A percentile compares a stretch with the other conserved stretches of the same genome.
Evolutionary conservation across 306 rosid species (phyloP).

Genomic region (Prinsepia uniflora): DNA sequence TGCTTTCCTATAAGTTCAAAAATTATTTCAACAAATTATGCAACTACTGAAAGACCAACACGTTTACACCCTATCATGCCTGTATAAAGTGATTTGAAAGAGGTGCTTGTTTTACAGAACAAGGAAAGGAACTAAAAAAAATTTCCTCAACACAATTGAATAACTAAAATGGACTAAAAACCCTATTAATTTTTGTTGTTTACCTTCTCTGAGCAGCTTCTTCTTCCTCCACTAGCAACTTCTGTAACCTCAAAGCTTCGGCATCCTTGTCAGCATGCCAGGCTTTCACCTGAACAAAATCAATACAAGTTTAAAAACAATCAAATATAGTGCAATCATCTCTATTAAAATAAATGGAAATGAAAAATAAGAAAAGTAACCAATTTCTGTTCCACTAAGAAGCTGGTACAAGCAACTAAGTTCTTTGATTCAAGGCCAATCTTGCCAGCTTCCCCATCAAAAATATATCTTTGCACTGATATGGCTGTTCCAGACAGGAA

Average conservation of each 20-base stretch:
- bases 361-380: constrained; percentile 34
- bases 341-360: neutral
- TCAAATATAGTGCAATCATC: constrained; percentile 2
- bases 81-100: neutral
- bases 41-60: neutral
- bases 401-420: constrained; percentile 74
- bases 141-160: constrained; percentile 7
- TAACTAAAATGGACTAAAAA: neutral
- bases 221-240: constrained; percentile 82
- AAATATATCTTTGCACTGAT: constrained; percentile 62
- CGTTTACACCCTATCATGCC: neutral
- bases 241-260: constrained; percentile 77
- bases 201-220: constrained; percentile 89
- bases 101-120: neutral
- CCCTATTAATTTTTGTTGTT: neutral
- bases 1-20: constrained; percentile 49
- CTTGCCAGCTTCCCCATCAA: constrained; percentile 75
- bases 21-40: constrained; percentile 5
- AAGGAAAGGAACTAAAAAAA: neutral
- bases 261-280: constrained; percentile 85
- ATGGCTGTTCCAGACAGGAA: constrained; percentile 61
- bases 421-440: constrained; percentile 71
- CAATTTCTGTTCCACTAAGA: constrained; percentile 78
- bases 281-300: constrained; percentile 52
- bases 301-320: constrained; percentile 21